A percentile compares a stretch with the other conserved stretches of the same genome.
Evolutionary conservation across 345 rosid genomes (phyloP).

Genomic region (Populus ilicifolia): DNA sequence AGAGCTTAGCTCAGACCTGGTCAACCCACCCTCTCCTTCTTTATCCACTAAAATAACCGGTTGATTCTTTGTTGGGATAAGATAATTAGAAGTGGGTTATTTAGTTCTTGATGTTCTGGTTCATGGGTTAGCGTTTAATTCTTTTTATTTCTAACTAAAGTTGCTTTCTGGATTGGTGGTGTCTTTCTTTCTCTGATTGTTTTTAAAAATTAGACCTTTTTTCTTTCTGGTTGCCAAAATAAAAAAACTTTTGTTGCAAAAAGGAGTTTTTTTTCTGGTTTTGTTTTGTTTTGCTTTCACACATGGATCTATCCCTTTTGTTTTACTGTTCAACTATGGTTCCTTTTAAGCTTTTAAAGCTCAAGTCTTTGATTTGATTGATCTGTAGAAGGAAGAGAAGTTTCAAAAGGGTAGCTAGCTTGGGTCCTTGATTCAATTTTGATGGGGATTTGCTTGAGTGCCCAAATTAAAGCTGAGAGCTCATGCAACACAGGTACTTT

Average conservation of each 20-base stretch:
- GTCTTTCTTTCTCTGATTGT: slow-evolving; percentile 5
- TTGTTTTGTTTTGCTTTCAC: slow-evolving; percentile 4
- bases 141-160: neutral
- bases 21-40: slow-evolving; percentile 13
- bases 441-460: slow-evolving; percentile 92
- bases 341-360: slow-evolving; percentile 14
- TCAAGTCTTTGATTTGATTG: slow-evolving; percentile 4
- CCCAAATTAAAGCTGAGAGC: slow-evolving; percentile 84
- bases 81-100: slow-evolving; percentile 19
- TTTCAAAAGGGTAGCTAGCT: slow-evolving; percentile 17
- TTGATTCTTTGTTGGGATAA: slow-evolving; percentile 16
- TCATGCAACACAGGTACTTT: slow-evolving; percentile 59
- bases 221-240: neutral
- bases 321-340: slow-evolving; percentile 12
- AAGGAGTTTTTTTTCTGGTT: no score
- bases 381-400: slow-evolving; percentile 25
- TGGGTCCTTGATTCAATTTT: slow-evolving; percentile 16
- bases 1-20: neutral
- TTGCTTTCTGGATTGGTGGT: slow-evolving; percentile 10
- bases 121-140: neutral
- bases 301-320: slow-evolving; percentile 37
- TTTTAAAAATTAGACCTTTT: neutral
- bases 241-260: neutral
- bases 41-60: neutral
- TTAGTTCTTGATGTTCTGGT: slow-evolving; percentile 6